Conservation (phyloP, 176 grass and related monocot species). For the Zizania latifolia region DNA sequence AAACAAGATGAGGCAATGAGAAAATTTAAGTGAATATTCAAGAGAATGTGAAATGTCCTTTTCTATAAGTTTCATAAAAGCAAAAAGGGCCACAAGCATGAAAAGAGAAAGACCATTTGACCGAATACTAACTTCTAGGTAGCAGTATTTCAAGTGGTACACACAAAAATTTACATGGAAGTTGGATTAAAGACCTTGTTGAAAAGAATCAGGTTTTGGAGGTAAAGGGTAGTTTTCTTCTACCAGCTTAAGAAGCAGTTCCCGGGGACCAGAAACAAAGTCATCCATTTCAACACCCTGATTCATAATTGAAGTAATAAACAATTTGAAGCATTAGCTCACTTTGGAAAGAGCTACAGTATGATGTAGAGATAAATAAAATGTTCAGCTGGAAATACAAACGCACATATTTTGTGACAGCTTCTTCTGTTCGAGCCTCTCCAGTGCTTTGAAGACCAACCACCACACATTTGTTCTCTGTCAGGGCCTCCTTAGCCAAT, state of each 20-base stretch:
- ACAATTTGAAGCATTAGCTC: background rate
- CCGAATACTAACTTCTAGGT: conserved; percentile 1
- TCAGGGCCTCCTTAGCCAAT: conserved; percentile 75
- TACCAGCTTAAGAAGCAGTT: conserved; percentile 90
- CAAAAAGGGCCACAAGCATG: conserved; percentile 3
- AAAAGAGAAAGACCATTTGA: conserved; percentile 20
- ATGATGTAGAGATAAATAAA: background rate
- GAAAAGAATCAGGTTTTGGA: conserved; percentile 62
- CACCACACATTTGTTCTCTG: conserved; percentile 82
- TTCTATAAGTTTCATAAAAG: conserved; percentile 4
- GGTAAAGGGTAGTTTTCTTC: conserved; percentile 97
- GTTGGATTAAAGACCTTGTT: conserved; percentile 38
- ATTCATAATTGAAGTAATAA: conserved; percentile 26
- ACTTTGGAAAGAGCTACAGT: background rate
- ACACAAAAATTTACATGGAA: background rate
- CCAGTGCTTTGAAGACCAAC: conserved; percentile 99
- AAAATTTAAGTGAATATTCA: background rate
- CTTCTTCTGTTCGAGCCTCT: conserved; percentile 96
- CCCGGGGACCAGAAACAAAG: conserved; percentile 95
- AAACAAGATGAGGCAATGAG: conserved; percentile 13
- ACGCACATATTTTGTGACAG: conserved; percentile 93
- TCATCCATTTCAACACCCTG: conserved; percentile 98
- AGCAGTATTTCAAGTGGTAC: background rate
- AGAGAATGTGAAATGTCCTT: too few relatives aligned
- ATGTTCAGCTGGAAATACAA: conserved; percentile 17